Percentiles rank a stretch among this genome's conserved stretches.
phyloP scores from a whole-genome alignment of 2,329 filamentous ascomycete genomes.

The Massarina eburnea region DNA sequence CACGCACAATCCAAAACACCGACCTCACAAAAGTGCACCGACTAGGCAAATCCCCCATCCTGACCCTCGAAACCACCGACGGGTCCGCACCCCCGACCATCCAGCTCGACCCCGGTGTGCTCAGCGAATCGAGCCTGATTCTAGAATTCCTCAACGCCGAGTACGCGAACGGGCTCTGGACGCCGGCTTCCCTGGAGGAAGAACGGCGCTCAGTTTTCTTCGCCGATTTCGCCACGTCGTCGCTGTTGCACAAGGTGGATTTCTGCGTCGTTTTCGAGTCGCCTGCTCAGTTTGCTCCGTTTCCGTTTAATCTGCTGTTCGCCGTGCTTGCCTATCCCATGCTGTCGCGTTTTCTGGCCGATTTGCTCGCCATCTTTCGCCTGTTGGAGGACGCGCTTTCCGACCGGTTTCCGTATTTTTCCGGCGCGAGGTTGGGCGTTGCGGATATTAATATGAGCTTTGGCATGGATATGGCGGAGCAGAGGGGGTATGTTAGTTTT shows the following conservation, averaged over 20 bases:
- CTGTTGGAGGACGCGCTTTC: constrained; percentile 25
- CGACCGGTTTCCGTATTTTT: constrained; percentile 31
- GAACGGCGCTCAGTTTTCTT: constrained; percentile 22
- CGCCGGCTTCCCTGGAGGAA: constrained; percentile 16
- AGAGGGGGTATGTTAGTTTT: constrained; percentile 26
- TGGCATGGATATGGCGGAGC: constrained; percentile 35
- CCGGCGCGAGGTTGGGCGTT: constrained; percentile 33
- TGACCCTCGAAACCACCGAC: constrained; percentile 14
- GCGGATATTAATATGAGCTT: constrained; percentile 40
- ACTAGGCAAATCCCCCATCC: constrained; percentile 29
- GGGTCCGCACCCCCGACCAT: constrained; percentile 5
- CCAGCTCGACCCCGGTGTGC: constrained; percentile 11
- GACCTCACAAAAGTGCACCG: constrained; percentile 18
- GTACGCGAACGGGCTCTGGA: constrained; percentile 20
- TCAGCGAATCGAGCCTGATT: constrained; percentile 29
- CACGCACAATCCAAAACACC: constrained; percentile 13
- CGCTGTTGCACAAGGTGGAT: constrained; percentile 13
- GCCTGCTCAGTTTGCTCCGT: constrained; percentile 16
- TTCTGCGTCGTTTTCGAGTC: constrained; percentile 23
- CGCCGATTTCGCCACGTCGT: constrained; percentile 22
- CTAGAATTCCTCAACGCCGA: constrained; percentile 26
- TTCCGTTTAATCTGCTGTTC: constrained; percentile 19
- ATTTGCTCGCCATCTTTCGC: constrained; percentile 16
- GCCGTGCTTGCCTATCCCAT: constrained; percentile 19
- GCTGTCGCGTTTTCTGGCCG: constrained; percentile 14